Percentiles rank a stretch among this genome's conserved stretches.
These are phyloP conservation scores for Rhynchospora breviuscula DNA, from an alignment of 176 grass and related monocot species.

Conservation along the genomic window DNA sequence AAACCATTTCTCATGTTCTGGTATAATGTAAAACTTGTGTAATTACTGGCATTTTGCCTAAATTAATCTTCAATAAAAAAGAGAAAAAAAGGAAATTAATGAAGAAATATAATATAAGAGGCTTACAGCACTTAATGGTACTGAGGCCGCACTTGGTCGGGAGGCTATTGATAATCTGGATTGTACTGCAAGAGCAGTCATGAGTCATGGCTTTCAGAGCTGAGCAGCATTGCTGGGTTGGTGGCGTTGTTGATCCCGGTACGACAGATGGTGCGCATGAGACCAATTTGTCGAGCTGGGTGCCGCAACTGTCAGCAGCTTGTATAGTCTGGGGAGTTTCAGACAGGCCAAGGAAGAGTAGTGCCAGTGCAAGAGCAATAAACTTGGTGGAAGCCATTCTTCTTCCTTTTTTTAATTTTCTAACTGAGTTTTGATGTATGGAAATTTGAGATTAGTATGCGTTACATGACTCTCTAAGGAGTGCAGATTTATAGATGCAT, in stretches of 20 bases:
- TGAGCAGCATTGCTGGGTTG: constrained; percentile 56
- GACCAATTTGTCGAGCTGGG: constrained; percentile 48
- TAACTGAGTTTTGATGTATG: not conserved
- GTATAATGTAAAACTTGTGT: no score
- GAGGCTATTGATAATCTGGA: constrained; percentile 68
- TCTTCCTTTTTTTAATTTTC: not conserved
- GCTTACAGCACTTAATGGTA: constrained; percentile 47
- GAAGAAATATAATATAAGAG: not conserved
- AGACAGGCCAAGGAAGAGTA: constrained; percentile 3
- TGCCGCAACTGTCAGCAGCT: constrained; percentile 26
- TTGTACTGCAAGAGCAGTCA: constrained; percentile 54
- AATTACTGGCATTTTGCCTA: no score
- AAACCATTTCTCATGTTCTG: no score
- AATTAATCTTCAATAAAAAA: no score
- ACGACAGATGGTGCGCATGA: constrained; percentile 53
- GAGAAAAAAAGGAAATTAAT: not conserved
- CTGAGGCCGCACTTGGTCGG: constrained; percentile 59
- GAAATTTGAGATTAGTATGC: not conserved
- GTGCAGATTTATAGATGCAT: constrained; percentile 12
- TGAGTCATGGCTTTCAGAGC: constrained; percentile 38
- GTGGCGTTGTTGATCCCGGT: constrained; percentile 36
- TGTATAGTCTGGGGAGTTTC: not conserved
- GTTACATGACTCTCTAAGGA: not conserved
- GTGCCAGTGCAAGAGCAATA: not conserved
- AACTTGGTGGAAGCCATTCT: constrained; percentile 19